Evolutionary conservation across 495 filamentous ascomycete species (phyloP).

Genomic region (Delitschia confertaspora): DNA sequence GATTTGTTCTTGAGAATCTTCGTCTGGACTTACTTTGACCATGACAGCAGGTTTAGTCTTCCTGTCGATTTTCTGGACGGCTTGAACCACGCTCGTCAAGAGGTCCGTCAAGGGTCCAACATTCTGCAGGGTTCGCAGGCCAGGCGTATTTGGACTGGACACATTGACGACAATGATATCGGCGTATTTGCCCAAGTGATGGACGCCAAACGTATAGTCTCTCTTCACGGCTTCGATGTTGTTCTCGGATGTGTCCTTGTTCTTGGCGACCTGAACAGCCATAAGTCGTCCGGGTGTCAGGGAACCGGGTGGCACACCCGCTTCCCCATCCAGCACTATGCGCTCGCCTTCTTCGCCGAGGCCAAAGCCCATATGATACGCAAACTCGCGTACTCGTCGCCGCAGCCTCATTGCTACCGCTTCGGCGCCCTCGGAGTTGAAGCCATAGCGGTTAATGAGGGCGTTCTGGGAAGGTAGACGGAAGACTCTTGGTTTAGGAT

Average conservation of each 20-base stretch:
- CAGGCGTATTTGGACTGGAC: conserved; percentile 90
- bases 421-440: conserved; percentile 86
- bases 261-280: conserved; percentile 96
- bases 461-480: conserved; percentile 70
- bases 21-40: conserved; percentile 96
- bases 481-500: conserved; percentile 80
- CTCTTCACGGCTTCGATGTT: conserved; percentile 73
- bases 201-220: conserved; percentile 83
- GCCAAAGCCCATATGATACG: conserved; percentile 57
- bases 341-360: conserved; percentile 54
- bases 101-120: conserved; percentile 71
- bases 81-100: conserved; percentile 70
- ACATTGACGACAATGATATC: conserved; percentile 96
- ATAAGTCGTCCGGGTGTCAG: conserved; percentile 64
- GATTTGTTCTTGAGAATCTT: conserved; percentile 74
- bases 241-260: conserved; percentile 73
- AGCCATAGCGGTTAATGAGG: conserved; percentile 89
- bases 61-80: conserved; percentile 56
- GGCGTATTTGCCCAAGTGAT: conserved; percentile 71
- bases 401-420: conserved; percentile 71
- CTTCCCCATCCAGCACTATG: conserved; percentile 62
- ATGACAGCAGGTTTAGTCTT: conserved; percentile 74
- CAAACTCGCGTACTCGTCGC: conserved; percentile 67
- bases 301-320: conserved; percentile 60
- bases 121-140: conserved; percentile 74